Conservation (phyloP, 2,329 filamentous ascomycete genomes). For the Emmonsiellopsis sp. region DNA sequence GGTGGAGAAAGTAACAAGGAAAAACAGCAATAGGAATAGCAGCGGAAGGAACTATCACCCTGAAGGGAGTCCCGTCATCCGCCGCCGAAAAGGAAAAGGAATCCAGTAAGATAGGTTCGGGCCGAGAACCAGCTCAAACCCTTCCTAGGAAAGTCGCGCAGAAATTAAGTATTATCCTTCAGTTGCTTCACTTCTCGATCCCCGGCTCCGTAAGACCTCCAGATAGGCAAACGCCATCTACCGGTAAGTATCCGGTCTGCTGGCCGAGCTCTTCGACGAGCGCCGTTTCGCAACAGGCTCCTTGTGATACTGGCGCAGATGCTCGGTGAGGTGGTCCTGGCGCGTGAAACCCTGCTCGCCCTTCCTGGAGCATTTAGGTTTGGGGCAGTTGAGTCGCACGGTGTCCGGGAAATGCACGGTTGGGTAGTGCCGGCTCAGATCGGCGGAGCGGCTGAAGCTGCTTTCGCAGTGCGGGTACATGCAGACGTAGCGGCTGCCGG, state of each 20-base stretch:
- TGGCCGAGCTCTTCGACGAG: conserved; percentile 16
- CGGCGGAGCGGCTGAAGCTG: conserved; percentile 37
- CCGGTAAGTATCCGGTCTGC: not conserved
- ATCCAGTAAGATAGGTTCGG: not conserved
- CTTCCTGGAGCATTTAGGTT: conserved; percentile 36
- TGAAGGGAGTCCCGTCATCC: not conserved
- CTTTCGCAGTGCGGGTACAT: conserved; percentile 16
- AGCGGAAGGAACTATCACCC: not conserved
- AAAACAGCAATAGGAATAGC: not conserved
- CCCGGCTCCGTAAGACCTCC: not conserved
- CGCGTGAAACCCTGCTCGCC: conserved; percentile 44
- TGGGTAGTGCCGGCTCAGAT: conserved; percentile 41
- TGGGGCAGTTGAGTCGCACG: conserved; percentile 34
- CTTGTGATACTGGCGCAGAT: conserved; percentile 47
- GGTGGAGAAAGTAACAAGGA: not conserved
- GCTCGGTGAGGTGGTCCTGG: conserved; percentile 49
- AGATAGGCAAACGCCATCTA: not conserved
- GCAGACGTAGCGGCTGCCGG: conserved; percentile 14
- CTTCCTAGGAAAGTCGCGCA: not conserved
- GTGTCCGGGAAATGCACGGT: conserved; percentile 35
- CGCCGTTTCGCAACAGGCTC: conserved; percentile 34
- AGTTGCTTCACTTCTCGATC: not conserved
- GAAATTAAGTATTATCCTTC: not conserved
- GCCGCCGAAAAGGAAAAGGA: not conserved
- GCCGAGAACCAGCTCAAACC: not conserved